These are phyloP conservation scores for Fusarium equiseti DNA, from an alignment of 2,329 filamentous ascomycete species.

Conservation along the genomic window DNA sequence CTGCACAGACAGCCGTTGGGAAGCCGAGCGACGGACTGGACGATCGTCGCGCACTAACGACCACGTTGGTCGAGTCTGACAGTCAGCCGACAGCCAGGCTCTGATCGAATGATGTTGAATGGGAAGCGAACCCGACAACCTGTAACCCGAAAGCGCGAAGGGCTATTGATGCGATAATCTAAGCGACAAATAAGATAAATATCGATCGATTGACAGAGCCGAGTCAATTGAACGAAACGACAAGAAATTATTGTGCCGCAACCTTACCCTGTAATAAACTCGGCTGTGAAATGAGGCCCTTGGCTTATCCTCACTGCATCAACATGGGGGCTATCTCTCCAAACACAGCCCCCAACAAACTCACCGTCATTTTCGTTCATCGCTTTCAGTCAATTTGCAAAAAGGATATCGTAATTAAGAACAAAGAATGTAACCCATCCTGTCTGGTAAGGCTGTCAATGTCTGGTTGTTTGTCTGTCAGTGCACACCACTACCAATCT, in stretches of 20 bases:
- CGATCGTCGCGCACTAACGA: not conserved
- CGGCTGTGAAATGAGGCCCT: not conserved
- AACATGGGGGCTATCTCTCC: not conserved
- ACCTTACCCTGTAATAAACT: not conserved
- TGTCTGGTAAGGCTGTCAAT: not conserved
- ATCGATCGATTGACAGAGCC: not conserved
- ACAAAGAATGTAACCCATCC: conserved; percentile 2
- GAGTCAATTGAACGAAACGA: not conserved
- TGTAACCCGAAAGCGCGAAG: not conserved
- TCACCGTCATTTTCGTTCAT: not conserved
- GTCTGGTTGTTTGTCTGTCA: not conserved
- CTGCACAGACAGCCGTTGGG: not conserved
- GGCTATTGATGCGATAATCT: not conserved
- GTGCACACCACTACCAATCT: conserved; percentile 3
- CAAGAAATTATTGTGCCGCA: not conserved
- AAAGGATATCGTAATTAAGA: not conserved
- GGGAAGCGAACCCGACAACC: not conserved
- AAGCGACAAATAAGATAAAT: not conserved
- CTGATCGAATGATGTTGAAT: fast-evolving
- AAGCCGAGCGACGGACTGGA: not conserved
- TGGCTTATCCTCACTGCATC: too few species aligned
- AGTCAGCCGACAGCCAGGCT: not conserved
- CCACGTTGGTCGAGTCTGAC: not conserved
- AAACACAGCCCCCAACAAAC: not conserved
- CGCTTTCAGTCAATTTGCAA: not conserved